phyloP scores from a whole-genome alignment of 257 asterid genomes.

The Solanum appendiculatum region DNA sequence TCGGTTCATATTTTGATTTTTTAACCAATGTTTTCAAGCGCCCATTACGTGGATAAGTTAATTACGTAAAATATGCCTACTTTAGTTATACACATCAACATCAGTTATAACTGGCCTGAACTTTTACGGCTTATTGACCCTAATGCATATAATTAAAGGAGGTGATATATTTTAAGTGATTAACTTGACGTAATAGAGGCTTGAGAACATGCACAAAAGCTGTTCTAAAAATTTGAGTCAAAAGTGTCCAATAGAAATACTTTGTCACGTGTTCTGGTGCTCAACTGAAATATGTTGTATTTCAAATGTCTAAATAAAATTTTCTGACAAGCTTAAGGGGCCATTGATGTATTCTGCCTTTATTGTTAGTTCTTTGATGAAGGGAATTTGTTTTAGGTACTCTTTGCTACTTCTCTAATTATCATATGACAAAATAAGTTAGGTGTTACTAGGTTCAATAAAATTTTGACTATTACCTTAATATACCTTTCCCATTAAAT shows the following conservation, averaged over 20 bases:
- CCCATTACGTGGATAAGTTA: not conserved
- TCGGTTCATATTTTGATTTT: not conserved
- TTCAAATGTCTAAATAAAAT: not conserved
- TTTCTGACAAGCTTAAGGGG: not conserved
- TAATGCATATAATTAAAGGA: not conserved
- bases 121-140: not conserved
- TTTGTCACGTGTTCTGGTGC: not conserved
- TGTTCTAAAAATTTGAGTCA: not conserved
- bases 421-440: not conserved
- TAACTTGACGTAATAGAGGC: not conserved
- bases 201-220: not conserved
- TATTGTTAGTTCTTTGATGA: not conserved
- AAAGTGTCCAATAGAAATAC: not conserved
- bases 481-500: not conserved
- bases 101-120: not conserved
- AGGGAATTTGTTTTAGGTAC: not conserved
- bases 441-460: not conserved
- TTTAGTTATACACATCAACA: not conserved
- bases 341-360: not conserved
- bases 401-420: not conserved
- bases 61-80: not conserved
- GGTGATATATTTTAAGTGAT: not conserved
- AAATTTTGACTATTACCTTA: not conserved
- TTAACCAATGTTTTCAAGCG: not conserved
- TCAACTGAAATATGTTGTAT: not conserved